phyloP scores from a whole-genome alignment of 2,329 filamentous ascomycete species.

The Fusarium denticulatum region DNA sequence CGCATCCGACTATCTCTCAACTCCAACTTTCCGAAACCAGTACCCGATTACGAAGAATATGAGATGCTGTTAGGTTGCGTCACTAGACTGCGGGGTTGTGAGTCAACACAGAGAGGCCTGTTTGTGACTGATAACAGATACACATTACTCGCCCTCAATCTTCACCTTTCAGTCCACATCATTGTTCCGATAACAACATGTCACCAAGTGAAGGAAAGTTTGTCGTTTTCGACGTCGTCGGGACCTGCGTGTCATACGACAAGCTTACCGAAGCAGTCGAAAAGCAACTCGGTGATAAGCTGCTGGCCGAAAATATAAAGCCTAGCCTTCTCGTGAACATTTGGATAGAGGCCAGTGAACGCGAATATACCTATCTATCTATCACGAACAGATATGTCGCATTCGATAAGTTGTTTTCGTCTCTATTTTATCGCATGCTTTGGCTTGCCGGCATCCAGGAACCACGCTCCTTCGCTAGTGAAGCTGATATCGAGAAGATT shows the following conservation, averaged over 20 bases:
- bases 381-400: constrained; percentile 51
- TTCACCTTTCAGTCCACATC: not conserved
- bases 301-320: constrained; percentile 52
- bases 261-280: constrained; percentile 50
- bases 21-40: not conserved
- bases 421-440: constrained; percentile 60
- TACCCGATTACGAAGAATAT: not conserved
- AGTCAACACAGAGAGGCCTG: not conserved
- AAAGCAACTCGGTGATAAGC: constrained; percentile 52
- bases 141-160: no score
- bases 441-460: constrained; percentile 55
- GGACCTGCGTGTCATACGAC: constrained; percentile 26
- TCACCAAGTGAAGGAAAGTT: not conserved
- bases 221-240: constrained; percentile 36
- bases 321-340: constrained; percentile 56
- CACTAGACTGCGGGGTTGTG: not conserved
- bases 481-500: constrained; percentile 54
- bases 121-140: not conserved
- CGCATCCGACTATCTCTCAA: not conserved
- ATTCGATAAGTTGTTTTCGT: constrained; percentile 55
- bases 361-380: constrained; percentile 61
- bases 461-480: constrained; percentile 53
- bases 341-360: constrained; percentile 59
- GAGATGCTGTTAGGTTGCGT: not conserved
- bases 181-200: not conserved